phyloP scores from a whole-genome alignment of 1,139 yeast genomes.

The Suhomyces taliae region DNA sequence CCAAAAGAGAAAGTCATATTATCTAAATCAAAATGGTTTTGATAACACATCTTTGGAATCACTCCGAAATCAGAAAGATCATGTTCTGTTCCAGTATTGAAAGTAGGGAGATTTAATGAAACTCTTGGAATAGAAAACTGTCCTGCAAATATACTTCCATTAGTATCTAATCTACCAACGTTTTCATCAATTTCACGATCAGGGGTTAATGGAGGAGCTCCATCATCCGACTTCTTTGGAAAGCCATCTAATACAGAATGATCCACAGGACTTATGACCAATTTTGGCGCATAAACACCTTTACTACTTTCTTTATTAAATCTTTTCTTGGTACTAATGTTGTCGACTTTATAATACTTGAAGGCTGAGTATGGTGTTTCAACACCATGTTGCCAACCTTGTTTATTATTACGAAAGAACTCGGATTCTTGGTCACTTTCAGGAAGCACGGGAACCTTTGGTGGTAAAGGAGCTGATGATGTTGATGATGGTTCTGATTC shows the following conservation, averaged over 20 bases:
- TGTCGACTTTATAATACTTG: conserved; percentile 21
- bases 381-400: conserved; percentile 32
- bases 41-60: conserved; percentile 34
- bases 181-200: conserved; percentile 9
- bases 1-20: conserved; percentile 41
- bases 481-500: neutral
- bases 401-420: conserved; percentile 1
- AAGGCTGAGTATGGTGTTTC: conserved; percentile 30
- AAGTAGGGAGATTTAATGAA: conserved; percentile 25
- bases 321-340: conserved; percentile 17
- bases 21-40: conserved; percentile 34
- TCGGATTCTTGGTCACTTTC: neutral
- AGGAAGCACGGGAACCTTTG: neutral
- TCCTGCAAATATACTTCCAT: conserved; percentile 30
- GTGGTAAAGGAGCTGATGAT: neutral
- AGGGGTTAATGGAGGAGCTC: conserved; percentile 1
- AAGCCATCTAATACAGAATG: conserved; percentile 11
- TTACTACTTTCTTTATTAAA: conserved; percentile 21
- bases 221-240: neutral
- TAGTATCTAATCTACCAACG: conserved; percentile 15
- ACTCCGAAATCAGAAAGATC: conserved; percentile 9
- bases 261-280: conserved; percentile 26
- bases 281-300: conserved; percentile 27
- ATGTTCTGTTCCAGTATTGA: neutral
- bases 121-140: conserved; percentile 32